Evolutionary conservation across 2,329 filamentous ascomycete species (phyloP).

Genomic region (Dothiorella sarmentorum): DNA sequence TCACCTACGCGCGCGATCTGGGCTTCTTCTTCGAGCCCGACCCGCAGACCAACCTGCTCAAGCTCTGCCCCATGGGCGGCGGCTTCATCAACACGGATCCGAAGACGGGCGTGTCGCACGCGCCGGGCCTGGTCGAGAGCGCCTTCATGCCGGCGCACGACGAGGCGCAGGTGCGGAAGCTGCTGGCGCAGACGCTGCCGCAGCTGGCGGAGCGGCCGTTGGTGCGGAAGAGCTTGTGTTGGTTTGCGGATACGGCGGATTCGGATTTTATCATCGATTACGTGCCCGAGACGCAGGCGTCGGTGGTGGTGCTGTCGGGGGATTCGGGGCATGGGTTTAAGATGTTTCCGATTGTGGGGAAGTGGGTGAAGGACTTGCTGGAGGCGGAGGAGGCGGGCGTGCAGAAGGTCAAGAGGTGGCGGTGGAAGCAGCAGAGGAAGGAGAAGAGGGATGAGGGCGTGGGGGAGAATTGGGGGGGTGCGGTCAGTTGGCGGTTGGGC

Average conservation of each 20-base stretch:
- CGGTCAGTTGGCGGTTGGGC: conserved; percentile 50
- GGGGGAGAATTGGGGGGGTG: conserved; percentile 42
- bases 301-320: conserved; percentile 52
- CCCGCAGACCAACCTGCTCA: conserved; percentile 54
- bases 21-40: conserved; percentile 67
- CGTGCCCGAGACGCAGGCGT: conserved; percentile 48
- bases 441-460: no score
- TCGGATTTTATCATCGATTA: conserved; percentile 61
- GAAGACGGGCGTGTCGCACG: conserved; percentile 39
- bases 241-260: conserved; percentile 60
- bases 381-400: conserved; percentile 34
- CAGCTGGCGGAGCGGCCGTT: conserved; percentile 53
- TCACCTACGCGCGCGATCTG: conserved; percentile 59
- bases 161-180: conserved; percentile 49
- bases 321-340: conserved; percentile 63
- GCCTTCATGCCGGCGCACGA: conserved; percentile 54
- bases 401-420: conserved; percentile 49
- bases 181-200: conserved; percentile 53
- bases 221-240: conserved; percentile 58
- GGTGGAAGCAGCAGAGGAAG: conserved; percentile 45
- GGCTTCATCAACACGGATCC: conserved; percentile 54
- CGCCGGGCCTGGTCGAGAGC: conserved; percentile 37
- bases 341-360: conserved; percentile 58
- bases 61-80: conserved; percentile 58
- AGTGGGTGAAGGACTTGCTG: conserved; percentile 50